Conservation (phyloP, 306 rosid genomes). For the Elaeagnus macrophylla region DNA sequence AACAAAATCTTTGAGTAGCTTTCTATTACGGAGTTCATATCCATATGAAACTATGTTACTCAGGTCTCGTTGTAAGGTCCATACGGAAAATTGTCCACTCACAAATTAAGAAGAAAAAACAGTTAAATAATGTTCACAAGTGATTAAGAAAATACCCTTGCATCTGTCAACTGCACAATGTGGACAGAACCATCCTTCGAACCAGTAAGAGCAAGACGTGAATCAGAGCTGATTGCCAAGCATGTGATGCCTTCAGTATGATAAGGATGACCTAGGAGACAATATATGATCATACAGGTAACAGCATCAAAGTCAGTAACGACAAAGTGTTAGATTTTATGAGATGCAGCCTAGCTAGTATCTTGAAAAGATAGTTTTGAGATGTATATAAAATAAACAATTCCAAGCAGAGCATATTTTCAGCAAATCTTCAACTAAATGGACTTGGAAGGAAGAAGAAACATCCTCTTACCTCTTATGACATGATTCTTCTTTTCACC, state of each 20-base stretch:
- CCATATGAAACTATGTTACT: too few relatives aligned
- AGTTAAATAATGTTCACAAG: conserved; percentile 5
- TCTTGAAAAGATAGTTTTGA: too few relatives aligned
- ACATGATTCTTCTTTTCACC: conserved; percentile 70
- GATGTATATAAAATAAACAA: too few relatives aligned
- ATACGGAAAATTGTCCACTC: too few relatives aligned
- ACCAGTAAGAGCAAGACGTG: conserved; percentile 68
- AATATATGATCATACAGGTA: not conserved
- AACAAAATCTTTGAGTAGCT: too few relatives aligned
- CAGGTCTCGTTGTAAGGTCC: too few relatives aligned
- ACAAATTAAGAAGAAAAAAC: not conserved
- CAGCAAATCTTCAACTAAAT: not conserved
- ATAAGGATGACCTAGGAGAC: conserved; percentile 66
- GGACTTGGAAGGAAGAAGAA: conserved; percentile 4
- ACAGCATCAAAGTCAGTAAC: too few relatives aligned
- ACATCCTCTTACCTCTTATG: conserved; percentile 46
- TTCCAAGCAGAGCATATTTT: too few relatives aligned
- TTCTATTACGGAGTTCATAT: too few relatives aligned
- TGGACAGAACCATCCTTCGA: conserved; percentile 73
- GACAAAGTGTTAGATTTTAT: too few relatives aligned
- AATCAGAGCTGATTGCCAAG: conserved; percentile 65
- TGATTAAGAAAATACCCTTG: conserved; percentile 45
- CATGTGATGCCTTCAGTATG: conserved; percentile 74
- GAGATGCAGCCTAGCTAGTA: too few relatives aligned
- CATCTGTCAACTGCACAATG: conserved; percentile 65